phyloP scores from a whole-genome alignment of 2,329 filamentous ascomycete species.

The Lecanosticta acicola region DNA sequence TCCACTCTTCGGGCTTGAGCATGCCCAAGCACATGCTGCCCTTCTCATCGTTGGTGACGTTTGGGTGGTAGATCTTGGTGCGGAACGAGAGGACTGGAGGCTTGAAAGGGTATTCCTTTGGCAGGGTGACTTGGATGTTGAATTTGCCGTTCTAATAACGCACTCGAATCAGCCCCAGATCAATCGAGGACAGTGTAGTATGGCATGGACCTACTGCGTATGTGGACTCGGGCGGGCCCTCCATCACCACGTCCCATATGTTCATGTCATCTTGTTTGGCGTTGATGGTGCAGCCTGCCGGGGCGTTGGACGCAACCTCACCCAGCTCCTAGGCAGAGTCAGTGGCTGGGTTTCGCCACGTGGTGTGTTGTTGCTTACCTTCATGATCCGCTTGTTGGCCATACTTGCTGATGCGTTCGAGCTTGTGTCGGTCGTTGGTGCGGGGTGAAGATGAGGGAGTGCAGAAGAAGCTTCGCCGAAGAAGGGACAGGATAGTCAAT shows the following conservation, averaged over 20 bases:
- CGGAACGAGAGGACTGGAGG: slow-evolving; percentile 71
- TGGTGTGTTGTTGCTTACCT: slow-evolving; percentile 28
- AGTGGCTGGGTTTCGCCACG: slow-evolving; percentile 1
- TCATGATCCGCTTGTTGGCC: slow-evolving; percentile 44
- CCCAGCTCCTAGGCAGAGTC: slow-evolving; percentile 49
- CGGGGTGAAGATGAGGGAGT: neutral
- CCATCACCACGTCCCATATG: slow-evolving; percentile 62
- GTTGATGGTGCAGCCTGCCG: slow-evolving; percentile 51
- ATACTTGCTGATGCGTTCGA: slow-evolving; percentile 13
- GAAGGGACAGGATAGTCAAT: too few relatives aligned
- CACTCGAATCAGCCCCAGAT: too few relatives aligned
- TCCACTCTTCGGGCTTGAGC: slow-evolving; percentile 84
- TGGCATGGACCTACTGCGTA: slow-evolving; percentile 60
- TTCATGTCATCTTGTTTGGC: slow-evolving; percentile 60
- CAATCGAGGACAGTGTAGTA: too few relatives aligned
- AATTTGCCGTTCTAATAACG: slow-evolving; percentile 73
- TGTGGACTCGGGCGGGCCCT: slow-evolving; percentile 59
- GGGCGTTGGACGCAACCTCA: slow-evolving; percentile 53
- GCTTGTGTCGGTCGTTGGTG: neutral
- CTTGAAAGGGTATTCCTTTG: slow-evolving; percentile 84
- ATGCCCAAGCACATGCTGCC: slow-evolving; percentile 82
- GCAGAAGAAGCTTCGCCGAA: neutral
- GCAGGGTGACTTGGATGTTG: slow-evolving; percentile 66
- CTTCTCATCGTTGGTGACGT: slow-evolving; percentile 79
- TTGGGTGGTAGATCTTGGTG: slow-evolving; percentile 93